Evolutionary conservation across 75 land plant species (phyloP).

Genomic region (Larix kaempferi): DNA sequence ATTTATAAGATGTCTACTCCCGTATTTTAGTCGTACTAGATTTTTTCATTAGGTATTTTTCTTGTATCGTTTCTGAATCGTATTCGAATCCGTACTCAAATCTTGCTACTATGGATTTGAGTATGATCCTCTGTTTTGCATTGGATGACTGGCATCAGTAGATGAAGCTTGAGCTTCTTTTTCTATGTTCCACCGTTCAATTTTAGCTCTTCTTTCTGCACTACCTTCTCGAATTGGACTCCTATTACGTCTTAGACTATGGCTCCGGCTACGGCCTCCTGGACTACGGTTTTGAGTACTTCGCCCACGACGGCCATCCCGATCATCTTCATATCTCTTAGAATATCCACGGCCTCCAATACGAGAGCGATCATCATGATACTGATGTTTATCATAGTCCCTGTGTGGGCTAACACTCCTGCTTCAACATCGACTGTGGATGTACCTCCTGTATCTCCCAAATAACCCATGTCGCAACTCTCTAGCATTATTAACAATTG

Average conservation of each 20-base stretch:
- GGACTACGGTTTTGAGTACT: slow-evolving; percentile 14
- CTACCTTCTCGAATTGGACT: slow-evolving; percentile 38
- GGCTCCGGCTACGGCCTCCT: slow-evolving; percentile 17
- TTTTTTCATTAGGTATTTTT: too few species aligned
- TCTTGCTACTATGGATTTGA: too few species aligned
- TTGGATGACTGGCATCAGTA: not conserved
- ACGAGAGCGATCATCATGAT: slow-evolving; percentile 12
- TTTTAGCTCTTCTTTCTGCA: slow-evolving; percentile 37
- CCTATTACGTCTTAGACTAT: slow-evolving; percentile 19
- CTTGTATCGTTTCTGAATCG: too few species aligned
- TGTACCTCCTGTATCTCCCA: slow-evolving; percentile 29
- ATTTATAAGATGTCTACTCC: too few species aligned
- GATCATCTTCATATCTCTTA: slow-evolving; percentile 18
- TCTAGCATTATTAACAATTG: slow-evolving; percentile 4
- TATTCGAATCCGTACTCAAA: too few species aligned
- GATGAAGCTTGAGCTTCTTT: slow-evolving; percentile 26
- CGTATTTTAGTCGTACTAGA: too few species aligned
- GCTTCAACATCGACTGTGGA: slow-evolving; percentile 25
- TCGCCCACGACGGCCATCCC: slow-evolving; percentile 22
- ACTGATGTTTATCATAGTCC: slow-evolving; percentile 17
- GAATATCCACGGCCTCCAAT: slow-evolving; percentile 34
- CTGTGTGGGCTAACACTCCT: slow-evolving; percentile 23
- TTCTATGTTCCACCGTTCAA: slow-evolving; percentile 44
- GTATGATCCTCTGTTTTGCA: slow-evolving; percentile 4
- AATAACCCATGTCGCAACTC: slow-evolving; percentile 29